Evolutionary conservation across 805 yeast species (phyloP).

Genomic region (Tetrapisispora nanseiensis): DNA sequence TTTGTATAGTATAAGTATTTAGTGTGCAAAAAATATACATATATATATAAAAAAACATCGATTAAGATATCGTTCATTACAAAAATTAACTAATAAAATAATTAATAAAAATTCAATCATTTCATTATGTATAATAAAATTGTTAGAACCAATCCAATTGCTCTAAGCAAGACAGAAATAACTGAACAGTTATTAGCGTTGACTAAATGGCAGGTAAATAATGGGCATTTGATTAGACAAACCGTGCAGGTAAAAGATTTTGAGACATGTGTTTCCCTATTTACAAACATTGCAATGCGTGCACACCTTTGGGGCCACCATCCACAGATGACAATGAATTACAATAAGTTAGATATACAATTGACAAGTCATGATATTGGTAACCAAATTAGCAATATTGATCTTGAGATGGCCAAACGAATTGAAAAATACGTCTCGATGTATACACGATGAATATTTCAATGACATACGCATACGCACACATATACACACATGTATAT

Average conservation of each 20-base stretch:
- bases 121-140: conserved; percentile 35
- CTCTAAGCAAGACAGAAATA: conserved; percentile 20
- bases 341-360: conserved; percentile 45
- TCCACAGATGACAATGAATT: conserved; percentile 56
- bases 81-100: too few species aligned
- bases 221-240: conserved; percentile 24
- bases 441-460: too few species aligned
- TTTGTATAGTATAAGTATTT: too few species aligned
- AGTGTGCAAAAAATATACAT: too few species aligned
- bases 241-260: conserved; percentile 38
- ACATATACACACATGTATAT: background rate
- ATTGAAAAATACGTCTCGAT: conserved; percentile 31
- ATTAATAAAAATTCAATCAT: too few species aligned
- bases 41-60: too few species aligned
- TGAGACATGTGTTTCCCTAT: conserved; percentile 58
- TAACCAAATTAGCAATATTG: conserved; percentile 38
- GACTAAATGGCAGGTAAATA: conserved; percentile 19
- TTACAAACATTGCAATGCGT: conserved; percentile 46
- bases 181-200: conserved; percentile 11
- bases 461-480: background rate
- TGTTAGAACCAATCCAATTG: conserved; percentile 23
- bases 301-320: conserved; percentile 58
- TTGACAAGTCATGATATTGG: conserved; percentile 61
- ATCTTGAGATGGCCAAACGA: conserved; percentile 45
- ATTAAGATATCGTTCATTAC: too few species aligned